A percentile compares a stretch with the other conserved stretches of the same genome.
phyloP scores from a whole-genome alignment of 805 yeast species.

The Metschnikowia santaceciliae region DNA sequence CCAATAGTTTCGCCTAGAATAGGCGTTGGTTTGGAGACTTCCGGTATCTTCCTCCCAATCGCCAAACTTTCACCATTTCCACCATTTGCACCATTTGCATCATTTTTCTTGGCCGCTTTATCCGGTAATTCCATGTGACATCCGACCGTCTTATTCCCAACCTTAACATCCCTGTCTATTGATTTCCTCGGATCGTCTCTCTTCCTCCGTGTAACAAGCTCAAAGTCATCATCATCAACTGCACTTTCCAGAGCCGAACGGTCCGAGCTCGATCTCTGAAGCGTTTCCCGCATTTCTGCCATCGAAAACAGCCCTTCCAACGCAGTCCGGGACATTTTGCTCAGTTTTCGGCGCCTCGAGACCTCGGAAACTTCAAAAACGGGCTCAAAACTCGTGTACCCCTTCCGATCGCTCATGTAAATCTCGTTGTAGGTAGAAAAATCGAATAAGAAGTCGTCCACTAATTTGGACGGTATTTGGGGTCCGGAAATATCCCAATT shows the following conservation, averaged over 20 bases:
- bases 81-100: too few species aligned
- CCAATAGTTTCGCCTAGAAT: slow-evolving; percentile 12
- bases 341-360: slow-evolving; percentile 19
- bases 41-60: too few species aligned
- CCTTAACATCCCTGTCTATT: neutral
- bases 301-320: neutral
- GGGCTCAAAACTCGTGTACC: slow-evolving; percentile 32
- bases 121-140: neutral
- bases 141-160: too few species aligned
- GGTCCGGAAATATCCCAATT: slow-evolving; percentile 3
- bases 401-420: slow-evolving; percentile 34
- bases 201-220: slow-evolving; percentile 20
- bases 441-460: slow-evolving; percentile 20
- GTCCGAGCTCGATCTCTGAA: neutral
- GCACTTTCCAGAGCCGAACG: neutral
- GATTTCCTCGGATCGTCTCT: neutral
- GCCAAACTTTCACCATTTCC: too few species aligned
- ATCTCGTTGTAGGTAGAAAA: slow-evolving; percentile 23
- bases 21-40: neutral
- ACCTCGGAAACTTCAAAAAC: slow-evolving; percentile 24
- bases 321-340: slow-evolving; percentile 19
- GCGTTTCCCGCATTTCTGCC: neutral
- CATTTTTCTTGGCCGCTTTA: neutral
- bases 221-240: slow-evolving; percentile 21
- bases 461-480: neutral